Percentiles rank a stretch among this genome's conserved stretches.
Conservation (phyloP, 2,329 filamentous ascomycete species). For the Shiraia bambusicola region DNA sequence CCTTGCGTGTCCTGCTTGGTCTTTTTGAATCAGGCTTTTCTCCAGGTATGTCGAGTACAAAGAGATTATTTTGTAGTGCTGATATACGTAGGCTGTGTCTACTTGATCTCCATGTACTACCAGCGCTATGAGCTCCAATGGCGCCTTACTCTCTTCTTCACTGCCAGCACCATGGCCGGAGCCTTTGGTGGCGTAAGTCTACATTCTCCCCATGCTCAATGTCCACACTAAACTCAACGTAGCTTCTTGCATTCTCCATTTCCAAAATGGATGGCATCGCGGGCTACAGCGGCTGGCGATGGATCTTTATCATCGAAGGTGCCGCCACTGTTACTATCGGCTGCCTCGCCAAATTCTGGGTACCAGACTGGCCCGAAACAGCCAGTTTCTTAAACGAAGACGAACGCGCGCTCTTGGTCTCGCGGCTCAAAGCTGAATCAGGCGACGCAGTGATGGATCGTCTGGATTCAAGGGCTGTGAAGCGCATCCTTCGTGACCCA, state of each 20-base stretch:
- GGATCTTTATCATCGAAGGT: slow-evolving; percentile 40
- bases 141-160: slow-evolving; percentile 46
- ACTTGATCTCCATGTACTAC: slow-evolving; percentile 45
- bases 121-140: slow-evolving; percentile 48
- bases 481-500: slow-evolving; percentile 47
- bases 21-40: slow-evolving; percentile 44
- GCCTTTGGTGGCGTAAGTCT: slow-evolving; percentile 43
- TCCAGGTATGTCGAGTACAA: slow-evolving; percentile 16
- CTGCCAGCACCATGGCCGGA: slow-evolving; percentile 45
- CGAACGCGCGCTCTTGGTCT: slow-evolving; percentile 32
- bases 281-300: slow-evolving; percentile 43
- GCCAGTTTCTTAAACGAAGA: slow-evolving; percentile 36
- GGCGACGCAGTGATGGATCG: slow-evolving; percentile 54
- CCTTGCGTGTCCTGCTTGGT: slow-evolving; percentile 46
- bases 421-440: slow-evolving; percentile 29
- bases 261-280: slow-evolving; percentile 61
- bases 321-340: slow-evolving; percentile 41
- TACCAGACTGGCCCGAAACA: slow-evolving; percentile 51
- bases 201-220: neutral
- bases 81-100: slow-evolving; percentile 25
- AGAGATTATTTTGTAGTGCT: neutral
- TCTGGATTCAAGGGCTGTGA: slow-evolving; percentile 51
- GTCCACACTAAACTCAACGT: neutral
- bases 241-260: slow-evolving; percentile 52
- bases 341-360: slow-evolving; percentile 51